Evolutionary conservation across 169 alveolate genomes (phyloP), one percentile per base, ranked within the genome.

Genomic region (Cryptosporidium xiaoi): DNA sequence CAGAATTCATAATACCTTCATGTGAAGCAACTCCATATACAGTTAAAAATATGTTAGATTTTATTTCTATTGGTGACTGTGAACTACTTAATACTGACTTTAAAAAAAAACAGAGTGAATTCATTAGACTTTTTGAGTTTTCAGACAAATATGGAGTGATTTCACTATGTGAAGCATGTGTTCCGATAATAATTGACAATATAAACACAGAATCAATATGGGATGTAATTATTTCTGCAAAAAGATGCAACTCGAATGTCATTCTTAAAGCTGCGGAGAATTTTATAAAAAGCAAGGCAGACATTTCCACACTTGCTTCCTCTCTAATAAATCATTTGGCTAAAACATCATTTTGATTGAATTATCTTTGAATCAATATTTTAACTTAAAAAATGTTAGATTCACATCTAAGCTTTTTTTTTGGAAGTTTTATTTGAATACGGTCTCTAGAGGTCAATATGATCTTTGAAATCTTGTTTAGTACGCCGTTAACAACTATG

Each of bases 11-110:
- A 60, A 60, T 77, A 7, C 87, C 87, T 15, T 10, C 8, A 18
- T 56, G 27, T 7, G 87, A 77, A 46, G 71, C 87, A 40, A 29
- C 64, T n/a, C 60, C 87, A 36, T 60, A 44, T 40, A 62, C 64
- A 16, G 48, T 77, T 24, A 62, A 44, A 60, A 77, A 77, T 44
- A 71, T 71, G 40, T 15, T 77, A 12, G 87, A 77, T 27, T 77
- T 58, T 56, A 77, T 77, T 60, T 29, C 58, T 20, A 60, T 71
- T 2, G 87, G 87, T 4, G 64, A 60, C 40, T 77, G 87, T 48
- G 53, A 40, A 44, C 27, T 77, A 44, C 66, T 77, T 18, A 36
- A 40, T 46, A 27, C 62, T 8, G 71, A 77, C 7, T 44, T 44
- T 2, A 18, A 40, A n/a, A 15, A 27, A 33, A 44, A 69, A 7